A percentile compares a stretch with the other conserved stretches of the same genome.
Evolutionary conservation across 352 stramenopile genomes (phyloP).

Genomic region (Poterioochromonas sp.): DNA sequence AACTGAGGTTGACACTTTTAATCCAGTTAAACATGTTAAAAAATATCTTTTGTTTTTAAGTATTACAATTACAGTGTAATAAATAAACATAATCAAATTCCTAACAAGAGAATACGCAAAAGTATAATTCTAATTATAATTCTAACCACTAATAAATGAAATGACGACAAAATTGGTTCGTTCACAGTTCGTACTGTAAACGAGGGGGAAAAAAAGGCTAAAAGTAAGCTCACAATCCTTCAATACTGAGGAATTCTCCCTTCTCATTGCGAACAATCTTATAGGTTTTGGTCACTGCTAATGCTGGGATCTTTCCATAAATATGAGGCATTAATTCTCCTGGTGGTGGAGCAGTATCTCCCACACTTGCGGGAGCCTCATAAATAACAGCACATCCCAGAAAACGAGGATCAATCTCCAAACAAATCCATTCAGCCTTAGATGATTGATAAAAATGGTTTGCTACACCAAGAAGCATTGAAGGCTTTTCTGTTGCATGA

Average conservation of each 20-base stretch:
- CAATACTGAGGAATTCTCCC: background rate
- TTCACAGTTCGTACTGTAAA: no score
- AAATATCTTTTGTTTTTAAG: no score
- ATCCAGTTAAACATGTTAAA: no score
- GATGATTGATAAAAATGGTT: background rate
- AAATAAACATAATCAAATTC: no score
- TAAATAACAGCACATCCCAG: background rate
- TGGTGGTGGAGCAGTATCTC: background rate
- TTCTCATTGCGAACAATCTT: background rate
- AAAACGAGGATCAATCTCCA: background rate
- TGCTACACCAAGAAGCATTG: background rate
- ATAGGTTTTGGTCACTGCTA: background rate
- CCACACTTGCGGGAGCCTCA: background rate
- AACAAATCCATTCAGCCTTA: background rate
- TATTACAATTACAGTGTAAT: no score
- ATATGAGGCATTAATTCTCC: background rate
- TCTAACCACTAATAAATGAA: no score
- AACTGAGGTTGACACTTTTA: no score
- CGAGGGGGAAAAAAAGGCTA: no score
- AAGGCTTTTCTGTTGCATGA: background rate
- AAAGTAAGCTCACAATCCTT: no score
- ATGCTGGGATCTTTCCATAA: background rate
- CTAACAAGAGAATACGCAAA: no score
- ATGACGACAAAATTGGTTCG: no score
- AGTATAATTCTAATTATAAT: no score